Evolutionary conservation across 129 eudicot genomes (phyloP).

Genomic region (Flaveria linearis): DNA sequence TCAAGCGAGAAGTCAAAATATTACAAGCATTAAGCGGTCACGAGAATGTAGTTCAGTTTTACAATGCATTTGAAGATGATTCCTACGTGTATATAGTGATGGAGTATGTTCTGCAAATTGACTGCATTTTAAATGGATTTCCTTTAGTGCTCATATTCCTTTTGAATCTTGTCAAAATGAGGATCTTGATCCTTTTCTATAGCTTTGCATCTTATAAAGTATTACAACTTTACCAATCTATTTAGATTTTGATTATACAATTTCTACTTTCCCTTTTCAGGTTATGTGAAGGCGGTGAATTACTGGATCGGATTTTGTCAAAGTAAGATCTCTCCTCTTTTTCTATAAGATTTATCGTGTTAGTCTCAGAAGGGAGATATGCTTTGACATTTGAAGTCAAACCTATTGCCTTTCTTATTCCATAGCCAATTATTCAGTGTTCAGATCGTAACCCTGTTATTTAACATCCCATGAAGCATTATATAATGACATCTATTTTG

Average conservation of each 20-base stretch:
- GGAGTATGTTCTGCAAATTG: conserved; percentile 71
- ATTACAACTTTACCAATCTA: neutral
- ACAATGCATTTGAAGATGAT: conserved; percentile 86
- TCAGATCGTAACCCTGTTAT: too few relatives aligned
- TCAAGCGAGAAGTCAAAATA: conserved; percentile 92
- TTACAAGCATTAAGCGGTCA: conserved; percentile 87
- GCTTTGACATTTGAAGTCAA: conserved; percentile 1
- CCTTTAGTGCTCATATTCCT: neutral
- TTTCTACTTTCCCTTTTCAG: conserved; percentile 37
- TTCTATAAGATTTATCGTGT: neutral
- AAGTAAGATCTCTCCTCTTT: conserved; percentile 56
- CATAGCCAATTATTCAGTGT: neutral
- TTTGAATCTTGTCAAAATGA: conserved; percentile 6
- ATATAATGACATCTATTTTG: neutral
- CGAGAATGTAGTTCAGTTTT: conserved; percentile 94
- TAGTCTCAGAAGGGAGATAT: neutral
- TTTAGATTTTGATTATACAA: neutral
- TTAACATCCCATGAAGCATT: too few relatives aligned
- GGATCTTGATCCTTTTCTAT: conserved; percentile 6
- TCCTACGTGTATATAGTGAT: conserved; percentile 85
- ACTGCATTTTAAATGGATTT: conserved; percentile 1
- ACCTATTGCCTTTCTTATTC: conserved; percentile 2
- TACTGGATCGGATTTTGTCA: conserved; percentile 85
- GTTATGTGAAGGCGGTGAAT: conserved; percentile 96
- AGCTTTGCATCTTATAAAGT: neutral